Percentiles rank a stretch among this genome's conserved stretches.
phyloP scores from a whole-genome alignment of 2,329 filamentous ascomycete species.

The Coniella vitis region DNA sequence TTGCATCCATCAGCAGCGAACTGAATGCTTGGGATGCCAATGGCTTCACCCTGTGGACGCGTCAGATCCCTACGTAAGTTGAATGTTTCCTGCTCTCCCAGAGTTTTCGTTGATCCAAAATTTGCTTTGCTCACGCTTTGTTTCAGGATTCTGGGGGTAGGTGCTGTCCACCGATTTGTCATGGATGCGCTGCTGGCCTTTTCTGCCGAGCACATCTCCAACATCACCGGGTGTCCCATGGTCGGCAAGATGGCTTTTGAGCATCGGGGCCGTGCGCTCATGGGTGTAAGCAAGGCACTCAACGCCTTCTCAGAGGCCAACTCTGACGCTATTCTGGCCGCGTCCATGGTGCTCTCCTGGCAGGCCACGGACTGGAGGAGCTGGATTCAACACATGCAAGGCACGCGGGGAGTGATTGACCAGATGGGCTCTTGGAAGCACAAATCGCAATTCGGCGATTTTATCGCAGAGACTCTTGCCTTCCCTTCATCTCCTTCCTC shows the following conservation, averaged over 20 bases:
- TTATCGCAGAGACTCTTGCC: conserved; percentile 72
- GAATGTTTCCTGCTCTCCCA: conserved; percentile 12
- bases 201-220: conserved; percentile 90
- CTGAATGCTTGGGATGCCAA: conserved; percentile 70
- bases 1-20: conserved; percentile 78
- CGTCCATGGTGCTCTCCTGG: conserved; percentile 89
- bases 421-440: conserved; percentile 90
- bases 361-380: conserved; percentile 92
- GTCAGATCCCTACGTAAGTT: conserved; percentile 82
- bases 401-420: conserved; percentile 81
- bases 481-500: conserved; percentile 61
- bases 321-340: conserved; percentile 85
- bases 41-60: conserved; percentile 85
- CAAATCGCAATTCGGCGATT: conserved; percentile 77
- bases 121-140: conserved; percentile 16
- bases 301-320: conserved; percentile 76
- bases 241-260: conserved; percentile 86
- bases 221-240: conserved; percentile 76
- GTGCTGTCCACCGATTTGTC: conserved; percentile 75
- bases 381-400: conserved; percentile 90
- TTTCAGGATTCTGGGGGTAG: conserved; percentile 70
- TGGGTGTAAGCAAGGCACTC: conserved; percentile 83
- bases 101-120: too few relatives aligned
- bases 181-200: conserved; percentile 91
- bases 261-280: conserved; percentile 78